Conservation (phyloP, 106 monocot genomes). For the Ottelia alismoides region DNA sequence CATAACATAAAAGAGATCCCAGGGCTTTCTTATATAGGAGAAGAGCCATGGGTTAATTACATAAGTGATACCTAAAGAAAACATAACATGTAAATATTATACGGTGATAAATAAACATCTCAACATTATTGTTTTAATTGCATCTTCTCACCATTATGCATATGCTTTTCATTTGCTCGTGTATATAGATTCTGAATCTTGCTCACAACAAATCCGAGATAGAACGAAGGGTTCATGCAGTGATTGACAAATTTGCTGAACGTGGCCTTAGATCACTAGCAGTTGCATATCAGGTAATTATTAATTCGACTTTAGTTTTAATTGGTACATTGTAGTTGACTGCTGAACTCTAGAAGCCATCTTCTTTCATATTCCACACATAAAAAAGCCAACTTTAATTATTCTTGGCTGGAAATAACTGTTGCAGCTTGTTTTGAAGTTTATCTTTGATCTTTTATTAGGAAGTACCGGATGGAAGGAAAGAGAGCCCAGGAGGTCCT, state of each 20-base stretch:
- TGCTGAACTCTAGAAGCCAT: not conserved
- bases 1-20: no score
- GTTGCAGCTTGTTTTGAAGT: no score
- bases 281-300: slow-evolving; percentile 74
- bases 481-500: slow-evolving; percentile 65
- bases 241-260: slow-evolving; percentile 98
- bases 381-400: no score
- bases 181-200: slow-evolving; percentile 77
- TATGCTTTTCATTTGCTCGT: not conserved
- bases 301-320: not conserved
- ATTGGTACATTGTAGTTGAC: not conserved
- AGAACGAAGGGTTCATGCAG: slow-evolving; percentile 81
- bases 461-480: slow-evolving; percentile 67
- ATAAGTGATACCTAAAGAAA: no score
- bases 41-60: no score
- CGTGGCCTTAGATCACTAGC: slow-evolving; percentile 92
- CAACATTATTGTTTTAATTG: no score
- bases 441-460: no score
- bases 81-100: no score
- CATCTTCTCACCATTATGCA: not conserved
- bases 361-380: no score
- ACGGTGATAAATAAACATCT: no score
- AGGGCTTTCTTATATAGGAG: no score
- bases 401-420: not conserved
- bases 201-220: slow-evolving; percentile 90